phyloP scores from a whole-genome alignment of 257 asterid genomes.

The Plantago elongata region DNA sequence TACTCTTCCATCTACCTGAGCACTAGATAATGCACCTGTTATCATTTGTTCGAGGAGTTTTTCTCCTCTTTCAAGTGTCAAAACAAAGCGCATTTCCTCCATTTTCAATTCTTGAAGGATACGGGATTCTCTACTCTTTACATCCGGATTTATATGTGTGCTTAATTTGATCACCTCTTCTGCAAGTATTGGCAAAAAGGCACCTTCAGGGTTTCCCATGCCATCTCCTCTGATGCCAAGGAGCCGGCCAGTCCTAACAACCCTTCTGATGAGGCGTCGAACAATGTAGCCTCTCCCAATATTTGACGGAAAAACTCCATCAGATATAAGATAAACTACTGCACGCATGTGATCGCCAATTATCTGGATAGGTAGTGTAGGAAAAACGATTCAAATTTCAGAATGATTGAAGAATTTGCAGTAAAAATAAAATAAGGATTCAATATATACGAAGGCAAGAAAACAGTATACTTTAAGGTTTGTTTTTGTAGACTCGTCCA shows the following conservation, averaged over 20 bases:
- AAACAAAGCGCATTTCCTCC: constrained; percentile 84
- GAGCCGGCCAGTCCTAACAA: constrained; percentile 80
- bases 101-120: constrained; percentile 69
- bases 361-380: constrained; percentile 39
- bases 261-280: constrained; percentile 89
- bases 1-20: constrained; percentile 36
- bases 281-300: constrained; percentile 94
- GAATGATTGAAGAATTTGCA: constrained; percentile 1
- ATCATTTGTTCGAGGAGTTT: constrained; percentile 77
- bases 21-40: constrained; percentile 44
- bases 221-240: constrained; percentile 83
- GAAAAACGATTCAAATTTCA: constrained; percentile 17
- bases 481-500: constrained; percentile 61
- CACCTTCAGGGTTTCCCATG: constrained; percentile 60
- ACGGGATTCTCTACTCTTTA: constrained; percentile 53
- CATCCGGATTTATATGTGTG: constrained; percentile 61
- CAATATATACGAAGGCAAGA: neutral
- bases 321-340: constrained; percentile 84
- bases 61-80: constrained; percentile 91
- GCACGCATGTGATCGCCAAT: constrained; percentile 98
- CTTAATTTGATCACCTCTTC: constrained; percentile 68
- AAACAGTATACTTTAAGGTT: constrained; percentile 58
- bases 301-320: constrained; percentile 91
- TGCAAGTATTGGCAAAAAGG: constrained; percentile 77
- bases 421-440: constrained; percentile 14